A percentile compares a stretch with the other conserved stretches of the same genome.
Conservation (phyloP, 257 asterid species). For the Misopates orontium region DNA sequence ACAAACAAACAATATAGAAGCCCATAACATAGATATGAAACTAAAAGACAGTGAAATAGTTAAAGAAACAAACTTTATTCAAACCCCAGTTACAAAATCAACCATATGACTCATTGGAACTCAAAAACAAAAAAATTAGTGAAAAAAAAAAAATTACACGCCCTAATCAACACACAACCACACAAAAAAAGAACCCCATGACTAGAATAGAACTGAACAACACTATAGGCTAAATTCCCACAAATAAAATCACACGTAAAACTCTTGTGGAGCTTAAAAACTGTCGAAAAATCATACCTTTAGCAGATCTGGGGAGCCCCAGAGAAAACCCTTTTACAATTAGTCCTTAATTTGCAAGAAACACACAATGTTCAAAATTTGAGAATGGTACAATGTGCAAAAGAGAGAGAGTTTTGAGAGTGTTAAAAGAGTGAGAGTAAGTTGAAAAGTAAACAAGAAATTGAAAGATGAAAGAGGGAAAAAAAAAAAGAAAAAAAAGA, state of each 20-base stretch:
- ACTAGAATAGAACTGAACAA: no score
- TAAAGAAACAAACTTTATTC: neutral
- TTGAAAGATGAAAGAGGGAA: constrained; percentile 34
- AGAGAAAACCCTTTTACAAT: constrained; percentile 19
- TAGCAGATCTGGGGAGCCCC: constrained; percentile 37
- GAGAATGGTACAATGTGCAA: neutral
- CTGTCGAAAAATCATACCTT: constrained; percentile 23
- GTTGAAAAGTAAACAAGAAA: constrained; percentile 7
- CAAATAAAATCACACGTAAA: constrained; percentile 2
- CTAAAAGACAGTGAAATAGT: neutral
- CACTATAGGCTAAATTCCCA: no score
- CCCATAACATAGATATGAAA: neutral
- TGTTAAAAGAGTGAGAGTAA: constrained; percentile 18
- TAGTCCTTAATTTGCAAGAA: constrained; percentile 11
- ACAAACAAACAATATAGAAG: neutral
- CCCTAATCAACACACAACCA: no score
- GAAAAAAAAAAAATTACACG: no score
- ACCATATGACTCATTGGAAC: neutral
- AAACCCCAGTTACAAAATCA: neutral
- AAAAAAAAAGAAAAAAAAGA: no score
- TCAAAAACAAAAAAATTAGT: neutral
- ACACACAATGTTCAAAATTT: constrained; percentile 28
- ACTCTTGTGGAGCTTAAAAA: neutral
- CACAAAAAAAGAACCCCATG: no score
- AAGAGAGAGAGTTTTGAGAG: neutral